Percentiles rank a stretch among this genome's conserved stretches.
Conservation (phyloP, 257 asterid species). For the Solanum sitiens region DNA sequence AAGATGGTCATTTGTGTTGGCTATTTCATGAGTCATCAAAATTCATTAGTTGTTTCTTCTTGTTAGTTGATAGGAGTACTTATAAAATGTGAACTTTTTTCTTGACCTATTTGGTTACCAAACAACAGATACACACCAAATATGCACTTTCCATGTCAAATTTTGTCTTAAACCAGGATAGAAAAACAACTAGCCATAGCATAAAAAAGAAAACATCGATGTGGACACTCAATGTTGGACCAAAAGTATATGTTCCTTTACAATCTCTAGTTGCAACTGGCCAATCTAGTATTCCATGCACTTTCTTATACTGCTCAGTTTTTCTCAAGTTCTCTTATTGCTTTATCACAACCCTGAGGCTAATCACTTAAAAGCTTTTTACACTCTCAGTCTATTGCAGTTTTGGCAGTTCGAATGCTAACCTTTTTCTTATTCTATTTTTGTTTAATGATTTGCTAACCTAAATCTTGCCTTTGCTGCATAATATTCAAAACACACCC, state of each 20-base stretch:
- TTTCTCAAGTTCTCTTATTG: background rate
- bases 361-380: background rate
- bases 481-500: background rate
- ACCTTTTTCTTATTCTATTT: background rate
- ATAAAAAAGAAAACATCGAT: background rate
- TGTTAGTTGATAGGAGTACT: background rate
- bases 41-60: background rate
- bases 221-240: background rate
- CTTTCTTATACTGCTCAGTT: background rate
- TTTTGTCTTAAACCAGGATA: background rate
- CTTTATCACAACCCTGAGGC: background rate
- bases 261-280: background rate
- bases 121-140: background rate
- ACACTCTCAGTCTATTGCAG: background rate
- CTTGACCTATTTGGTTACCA: background rate
- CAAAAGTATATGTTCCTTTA: background rate
- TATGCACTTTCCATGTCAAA: background rate
- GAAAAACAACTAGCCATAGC: background rate
- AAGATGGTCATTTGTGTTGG: background rate
- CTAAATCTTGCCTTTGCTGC: background rate
- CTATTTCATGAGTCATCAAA: background rate
- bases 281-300: background rate
- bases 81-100: background rate
- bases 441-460: background rate
- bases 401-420: background rate